Base-by-base conservation (phyloP, 1,284 basidiomycete genomes). In the Ustilago vetiveriae region DNA sequence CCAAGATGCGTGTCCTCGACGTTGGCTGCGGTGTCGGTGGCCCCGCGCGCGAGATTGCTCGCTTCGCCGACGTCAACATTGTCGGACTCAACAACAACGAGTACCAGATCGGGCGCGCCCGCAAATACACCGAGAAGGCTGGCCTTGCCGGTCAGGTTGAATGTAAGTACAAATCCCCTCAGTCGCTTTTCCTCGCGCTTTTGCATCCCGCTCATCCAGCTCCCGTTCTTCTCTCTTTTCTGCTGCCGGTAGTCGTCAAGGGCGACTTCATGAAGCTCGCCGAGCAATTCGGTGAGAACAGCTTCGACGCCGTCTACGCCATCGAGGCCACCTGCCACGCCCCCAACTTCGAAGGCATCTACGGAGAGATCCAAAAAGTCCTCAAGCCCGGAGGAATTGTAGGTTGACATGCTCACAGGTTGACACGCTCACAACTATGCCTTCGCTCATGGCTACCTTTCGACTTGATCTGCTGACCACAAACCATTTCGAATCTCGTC, bases 321-420 rank as follows among this genome's bases (percentile, higher is more conserved):
- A 96, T 98, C 75, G 96, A 98, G 85, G 95, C 95, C 2, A 98
- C 96, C 22, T 91, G 92, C 56, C 95, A 98, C 82, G 94, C 95
- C 2, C 95, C 95, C 13, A 88, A 90, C 39, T 98, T 90, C 86
- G 94, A 97, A 82, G 94, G 94, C 66, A 91, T 98, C 36, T 98
- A 98, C 81, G 88, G 90, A 37, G 88, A 98, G 84, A 96, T 98
- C 82, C 88, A 88, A 83, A 92, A 92, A 84, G 91, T 97, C 24
- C 87, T 98, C 80, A 98, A 98, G 86, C 95, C 95, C 6, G 95
- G 94, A 85, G 95, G 95, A 75, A 86, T 91, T 36, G 92, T 94
- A 81, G 82, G 91, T 89, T 35, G 16, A 9, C 32, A 29, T n/a
- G n/a, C n/a, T n/a, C n/a, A n/a, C n/a, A n/a, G n/a, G n/a, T 13